Base-by-base conservation (phyloP, 371 early-diverging fungal genomes). In the Apophysomyces ossiformis region DNA sequence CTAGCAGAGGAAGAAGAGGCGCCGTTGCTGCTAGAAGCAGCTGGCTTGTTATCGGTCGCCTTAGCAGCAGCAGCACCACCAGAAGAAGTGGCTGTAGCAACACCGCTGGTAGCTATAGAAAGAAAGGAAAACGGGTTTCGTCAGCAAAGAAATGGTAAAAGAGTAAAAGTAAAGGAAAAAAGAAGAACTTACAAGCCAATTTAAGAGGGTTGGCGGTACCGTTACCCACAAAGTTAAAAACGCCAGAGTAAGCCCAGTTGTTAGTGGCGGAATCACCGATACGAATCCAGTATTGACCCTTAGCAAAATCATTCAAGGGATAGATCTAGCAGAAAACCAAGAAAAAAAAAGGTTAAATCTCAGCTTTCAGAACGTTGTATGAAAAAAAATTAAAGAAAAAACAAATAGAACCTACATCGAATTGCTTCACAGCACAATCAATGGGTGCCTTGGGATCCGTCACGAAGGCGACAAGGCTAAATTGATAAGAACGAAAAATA, bases 231-330 rank as follows among this genome's bases (percentile, higher is more conserved):
- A 82, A 81, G 6, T 68, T 65, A 65, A 82, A 82, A 56, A 70
- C 68, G 62, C 76, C 73, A 66, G 82, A 82, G 68, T 82, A 82
- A 35, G 64, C 67, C 82, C 82, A 82, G 44, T 64, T 71, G 44
- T 13, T 65, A 47, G 47, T 46, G 46, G 75, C 57, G 38, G 75
- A 60, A 64, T 79, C 76, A 47, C 82, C 82, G 58, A 82, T 78
- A 71, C 82, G 82, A 65, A 82, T 70, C 65, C 72, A 82, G 69
- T 82, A 82, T n/a, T 72, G 41, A 58, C 82, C 82, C 56, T 71
- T 0, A n/a, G 71, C 72, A 69, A 82, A 82, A 60, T 82, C 79
- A 54, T 75, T 77, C 68, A 82, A 71, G 38, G 82, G 82, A 61
- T 73, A 58, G 41, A 82, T 82, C 81, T 81, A 72, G 41, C 32